Evolutionary conservation across 1,139 yeast species (phyloP).

Genomic region (Suhomyces maxii): DNA sequence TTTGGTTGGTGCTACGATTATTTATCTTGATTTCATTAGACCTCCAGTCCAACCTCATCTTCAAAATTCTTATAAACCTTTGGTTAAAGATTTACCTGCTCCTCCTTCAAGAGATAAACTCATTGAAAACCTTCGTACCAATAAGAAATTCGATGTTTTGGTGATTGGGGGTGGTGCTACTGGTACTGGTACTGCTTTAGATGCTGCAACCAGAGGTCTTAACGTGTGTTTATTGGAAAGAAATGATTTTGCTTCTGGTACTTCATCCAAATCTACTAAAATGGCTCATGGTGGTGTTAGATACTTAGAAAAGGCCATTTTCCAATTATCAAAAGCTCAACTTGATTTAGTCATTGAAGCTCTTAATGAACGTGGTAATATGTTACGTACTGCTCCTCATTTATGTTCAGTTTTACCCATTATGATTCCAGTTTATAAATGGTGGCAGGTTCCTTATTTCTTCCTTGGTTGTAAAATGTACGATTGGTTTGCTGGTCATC

Average conservation of each 20-base stretch:
- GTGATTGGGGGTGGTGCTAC: slow-evolving; percentile 96
- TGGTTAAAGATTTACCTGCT: slow-evolving; percentile 32
- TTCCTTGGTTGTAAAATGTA: slow-evolving; percentile 90
- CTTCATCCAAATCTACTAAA: slow-evolving; percentile 93
- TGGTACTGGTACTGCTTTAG: slow-evolving; percentile 91
- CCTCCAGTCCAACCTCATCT: slow-evolving; percentile 35
- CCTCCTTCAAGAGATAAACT: slow-evolving; percentile 38
- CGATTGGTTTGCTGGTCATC: slow-evolving; percentile 90
- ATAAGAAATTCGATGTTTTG: slow-evolving; percentile 71
- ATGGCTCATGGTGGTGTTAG: slow-evolving; percentile 98
- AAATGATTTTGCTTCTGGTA: slow-evolving; percentile 87
- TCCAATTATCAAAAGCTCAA: slow-evolving; percentile 88
- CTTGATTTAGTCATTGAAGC: slow-evolving; percentile 93
- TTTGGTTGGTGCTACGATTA: slow-evolving; percentile 37
- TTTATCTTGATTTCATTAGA: slow-evolving; percentile 44
- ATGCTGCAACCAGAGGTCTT: slow-evolving; percentile 87
- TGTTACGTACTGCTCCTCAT: slow-evolving; percentile 92
- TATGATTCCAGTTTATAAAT: slow-evolving; percentile 90
- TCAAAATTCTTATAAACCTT: slow-evolving; percentile 37
- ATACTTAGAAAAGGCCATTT: slow-evolving; percentile 91
- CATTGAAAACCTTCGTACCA: slow-evolving; percentile 31
- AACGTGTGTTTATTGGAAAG: slow-evolving; percentile 86
- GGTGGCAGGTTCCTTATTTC: slow-evolving; percentile 97
- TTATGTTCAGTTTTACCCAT: slow-evolving; percentile 84
- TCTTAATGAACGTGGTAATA: slow-evolving; percentile 84